A percentile compares a stretch with the other conserved stretches of the same genome.
phyloP scores from a whole-genome alignment of 108 stramenopile genomes.

The Cyclotella choctawhatcheeana region DNA sequence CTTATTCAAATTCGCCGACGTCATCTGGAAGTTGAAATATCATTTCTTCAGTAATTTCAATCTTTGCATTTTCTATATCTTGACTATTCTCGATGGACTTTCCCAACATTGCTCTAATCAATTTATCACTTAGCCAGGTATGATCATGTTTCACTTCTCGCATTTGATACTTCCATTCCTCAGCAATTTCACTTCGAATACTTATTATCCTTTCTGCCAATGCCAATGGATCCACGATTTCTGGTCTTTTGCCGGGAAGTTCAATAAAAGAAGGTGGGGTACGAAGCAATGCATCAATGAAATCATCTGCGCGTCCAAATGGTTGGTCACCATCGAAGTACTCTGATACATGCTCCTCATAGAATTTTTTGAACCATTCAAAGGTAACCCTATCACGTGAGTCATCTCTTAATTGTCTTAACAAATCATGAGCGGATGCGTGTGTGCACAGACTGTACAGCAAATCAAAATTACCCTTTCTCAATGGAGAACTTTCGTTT shows the following conservation, averaged over 20 bases:
- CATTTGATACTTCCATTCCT: conserved; percentile 74
- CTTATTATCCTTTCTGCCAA: conserved; percentile 71
- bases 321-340: conserved; percentile 78
- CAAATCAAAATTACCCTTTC: conserved; percentile 82
- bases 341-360: conserved; percentile 50
- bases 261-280: conserved; percentile 61
- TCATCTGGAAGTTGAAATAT: background rate
- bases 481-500: conserved; percentile 61
- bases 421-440: conserved; percentile 73
- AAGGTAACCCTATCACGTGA: conserved; percentile 46
- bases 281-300: conserved; percentile 75
- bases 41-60: conserved; percentile 16
- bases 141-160: conserved; percentile 66
- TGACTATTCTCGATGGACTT: conserved; percentile 30
- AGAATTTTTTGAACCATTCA: conserved; percentile 67
- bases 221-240: conserved; percentile 60
- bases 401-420: conserved; percentile 38
- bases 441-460: conserved; percentile 73
- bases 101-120: conserved; percentile 46
- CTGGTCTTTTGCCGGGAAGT: conserved; percentile 28
- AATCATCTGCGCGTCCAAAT: conserved; percentile 64
- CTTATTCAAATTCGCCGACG: conserved; percentile 4
- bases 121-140: conserved; percentile 36
- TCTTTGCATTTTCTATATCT: background rate
- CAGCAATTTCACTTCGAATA: conserved; percentile 59